Base-by-base conservation (phyloP, 148 eudicot genomes). In the Suaeda aralocaspica region DNA sequence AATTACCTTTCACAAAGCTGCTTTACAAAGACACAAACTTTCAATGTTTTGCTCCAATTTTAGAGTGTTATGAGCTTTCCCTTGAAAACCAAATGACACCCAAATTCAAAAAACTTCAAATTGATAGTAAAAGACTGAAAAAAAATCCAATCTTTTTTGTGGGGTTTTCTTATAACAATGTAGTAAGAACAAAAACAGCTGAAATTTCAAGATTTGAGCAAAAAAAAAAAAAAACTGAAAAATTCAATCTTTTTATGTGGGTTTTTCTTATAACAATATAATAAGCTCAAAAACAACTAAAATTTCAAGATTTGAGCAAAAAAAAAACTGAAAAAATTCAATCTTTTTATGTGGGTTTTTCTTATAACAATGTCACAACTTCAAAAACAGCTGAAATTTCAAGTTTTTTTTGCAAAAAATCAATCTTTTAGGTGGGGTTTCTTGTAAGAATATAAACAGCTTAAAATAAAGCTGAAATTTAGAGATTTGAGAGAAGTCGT, bases 141-240 rank as follows among this genome's bases (percentile, higher is more conserved):
- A 24, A n/a, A 60, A n/a, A 59, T 0, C 41, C 21, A 29, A 16
- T 30, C 22, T 59, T 59, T 59, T 21, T 4, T 22, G 21, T 10
- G 39, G 50, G 50, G 49, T 21, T 7, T 41, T 41, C 1, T 21
- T 9, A 2, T 2, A 4, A 33, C 18, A 18, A 60, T 60, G 39
- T 10, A 62, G 21, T 62, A 3, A n/a, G n/a, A 34, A 13, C 65
- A 7, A 26, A 49, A 19, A 16, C 13, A 60, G 41, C 2, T 41
- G 67, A 41, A 41, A 39, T 21, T n/a, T 25, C 19, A 63, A 63
- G 67, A 63, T 63, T 41, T 41, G 48, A 36, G 19, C n/a, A n/a
- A n/a, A n/a, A n/a, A n/a, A n/a, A n/a, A n/a, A n/a, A 26, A 5
- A 39, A 22, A 24, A 2, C 1, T 15, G 18, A 11, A 5, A 41